Percentiles rank a stretch among this genome's conserved stretches.
Conservation (phyloP, 2,329 filamentous ascomycete species). For the Achaetomium macrosporum region DNA sequence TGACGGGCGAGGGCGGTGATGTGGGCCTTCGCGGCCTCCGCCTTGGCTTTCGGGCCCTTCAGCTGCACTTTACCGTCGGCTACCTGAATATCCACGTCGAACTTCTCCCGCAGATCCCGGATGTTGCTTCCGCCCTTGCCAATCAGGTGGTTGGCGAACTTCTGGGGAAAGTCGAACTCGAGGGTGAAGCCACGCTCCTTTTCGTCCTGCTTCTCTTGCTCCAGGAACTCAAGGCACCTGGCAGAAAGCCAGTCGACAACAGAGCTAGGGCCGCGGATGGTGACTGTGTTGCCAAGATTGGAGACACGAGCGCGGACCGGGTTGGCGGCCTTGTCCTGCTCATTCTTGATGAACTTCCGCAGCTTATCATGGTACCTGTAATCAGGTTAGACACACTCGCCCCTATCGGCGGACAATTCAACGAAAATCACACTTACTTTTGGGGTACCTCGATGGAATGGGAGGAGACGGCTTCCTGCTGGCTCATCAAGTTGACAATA, state of each 20-base stretch:
- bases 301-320: constrained; percentile 57
- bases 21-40: constrained; percentile 75
- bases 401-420: background rate
- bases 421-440: constrained; percentile 38
- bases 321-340: constrained; percentile 52
- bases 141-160: constrained; percentile 81
- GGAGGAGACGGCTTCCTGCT: constrained; percentile 51
- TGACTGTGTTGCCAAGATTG: constrained; percentile 55
- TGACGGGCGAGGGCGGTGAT: constrained; percentile 74
- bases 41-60: constrained; percentile 92
- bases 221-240: constrained; percentile 73
- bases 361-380: constrained; percentile 57
- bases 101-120: constrained; percentile 58
- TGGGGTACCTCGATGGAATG: constrained; percentile 51
- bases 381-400: constrained; percentile 24
- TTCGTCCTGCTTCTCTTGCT: constrained; percentile 86
- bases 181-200: constrained; percentile 85
- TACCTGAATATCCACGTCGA: constrained; percentile 75
- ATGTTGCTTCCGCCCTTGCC: constrained; percentile 64
- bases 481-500: constrained; percentile 51
- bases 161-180: constrained; percentile 89
- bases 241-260: constrained; percentile 64
- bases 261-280: constrained; percentile 69
- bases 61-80: constrained; percentile 92
- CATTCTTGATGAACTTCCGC: constrained; percentile 57